Base-by-base conservation (phyloP, 2,329 filamentous ascomycete species). In the Neurospora sp. region DNA sequence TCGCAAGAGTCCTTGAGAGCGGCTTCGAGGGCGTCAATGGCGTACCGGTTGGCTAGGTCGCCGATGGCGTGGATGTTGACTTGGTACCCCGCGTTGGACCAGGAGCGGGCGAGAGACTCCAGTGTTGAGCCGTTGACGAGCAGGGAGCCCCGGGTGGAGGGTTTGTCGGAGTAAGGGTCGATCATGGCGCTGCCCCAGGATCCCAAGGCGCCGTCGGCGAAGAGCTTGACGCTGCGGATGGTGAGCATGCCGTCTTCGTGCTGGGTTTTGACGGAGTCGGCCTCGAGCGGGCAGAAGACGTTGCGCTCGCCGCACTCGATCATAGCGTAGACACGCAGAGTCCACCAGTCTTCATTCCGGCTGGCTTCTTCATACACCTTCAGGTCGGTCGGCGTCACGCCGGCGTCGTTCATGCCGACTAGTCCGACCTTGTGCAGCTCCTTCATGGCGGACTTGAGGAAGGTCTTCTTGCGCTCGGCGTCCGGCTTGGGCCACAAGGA, bases 51-150 rank as follows among this genome's bases (percentile, higher is more conserved):
- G 17, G 90, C 90, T 4, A 87, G 82, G 77, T 92, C 90, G 9
- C 90, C 90, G 70, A 92, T 92, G 67, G 89, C 90, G 77, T 92
- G 90, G 71, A 92, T 90, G 75, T 90, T 90, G 70, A 92, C 89
- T 76, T 92, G 90, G 74, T 84, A 91, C 13, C 87, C 88, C 42
- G 82, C 83, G 2, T 79, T 78, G 17, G 88, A 85, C 90, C 90
- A 92, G 38, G 84, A 78, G 11, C 79, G 80, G 2, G 89, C 82
- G 10, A 90, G 79, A 6, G 80, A 76, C 0, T 82, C 83, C 68
- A 92, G 81, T 3, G 84, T 83, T 0, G 85, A 85, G n/a, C 86
- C 84, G 76, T 90, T 90, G 69, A 91, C 86, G 39, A 92, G 84
- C 67, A 92, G 85, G 0, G 88, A 90, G 13, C 90, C 90, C 0